phyloP scores from a whole-genome alignment of 2,329 filamentous ascomycete species.

The Aureobasidium lini region DNA sequence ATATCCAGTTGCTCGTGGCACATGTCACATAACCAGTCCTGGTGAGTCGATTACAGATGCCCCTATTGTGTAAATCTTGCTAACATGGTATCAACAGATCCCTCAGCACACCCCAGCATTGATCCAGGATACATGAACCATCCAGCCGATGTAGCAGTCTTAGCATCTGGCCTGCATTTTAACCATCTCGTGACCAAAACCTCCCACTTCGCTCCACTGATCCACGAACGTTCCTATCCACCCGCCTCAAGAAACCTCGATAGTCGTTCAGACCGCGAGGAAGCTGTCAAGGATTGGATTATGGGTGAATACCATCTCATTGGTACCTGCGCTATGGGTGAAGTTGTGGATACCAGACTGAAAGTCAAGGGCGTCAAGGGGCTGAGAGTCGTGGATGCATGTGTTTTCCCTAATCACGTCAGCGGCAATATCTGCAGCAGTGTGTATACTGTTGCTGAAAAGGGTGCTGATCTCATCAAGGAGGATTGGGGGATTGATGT shows the following conservation, averaged over 20 bases:
- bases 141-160: slow-evolving; percentile 19
- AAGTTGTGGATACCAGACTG: slow-evolving; percentile 32
- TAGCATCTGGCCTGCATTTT: slow-evolving; percentile 29
- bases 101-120: slow-evolving; percentile 16
- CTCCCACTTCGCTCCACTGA: slow-evolving; percentile 34
- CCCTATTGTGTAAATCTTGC: not conserved
- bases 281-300: slow-evolving; percentile 20
- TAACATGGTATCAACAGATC: slow-evolving; percentile 4
- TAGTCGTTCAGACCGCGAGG: slow-evolving; percentile 21
- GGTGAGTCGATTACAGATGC: slow-evolving; percentile 1
- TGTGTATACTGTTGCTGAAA: slow-evolving; percentile 28
- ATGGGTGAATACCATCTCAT: slow-evolving; percentile 33
- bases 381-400: slow-evolving; percentile 32
- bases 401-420: slow-evolving; percentile 26
- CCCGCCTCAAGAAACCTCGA: slow-evolving; percentile 21
- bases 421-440: slow-evolving; percentile 23
- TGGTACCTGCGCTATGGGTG: slow-evolving; percentile 38
- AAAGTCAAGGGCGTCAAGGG: slow-evolving; percentile 31
- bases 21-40: slow-evolving; percentile 26
- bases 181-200: slow-evolving; percentile 37
- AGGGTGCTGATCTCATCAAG: slow-evolving; percentile 27
- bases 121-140: slow-evolving; percentile 20
- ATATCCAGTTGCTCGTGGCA: slow-evolving; percentile 26
- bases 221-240: slow-evolving; percentile 30
- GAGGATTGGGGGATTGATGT: slow-evolving; percentile 19